Percentiles rank a stretch among this genome's conserved stretches.
These are phyloP conservation scores for Penicillium subrubescens DNA, from an alignment of 495 filamentous ascomycete genomes.

Conservation along the genomic window DNA sequence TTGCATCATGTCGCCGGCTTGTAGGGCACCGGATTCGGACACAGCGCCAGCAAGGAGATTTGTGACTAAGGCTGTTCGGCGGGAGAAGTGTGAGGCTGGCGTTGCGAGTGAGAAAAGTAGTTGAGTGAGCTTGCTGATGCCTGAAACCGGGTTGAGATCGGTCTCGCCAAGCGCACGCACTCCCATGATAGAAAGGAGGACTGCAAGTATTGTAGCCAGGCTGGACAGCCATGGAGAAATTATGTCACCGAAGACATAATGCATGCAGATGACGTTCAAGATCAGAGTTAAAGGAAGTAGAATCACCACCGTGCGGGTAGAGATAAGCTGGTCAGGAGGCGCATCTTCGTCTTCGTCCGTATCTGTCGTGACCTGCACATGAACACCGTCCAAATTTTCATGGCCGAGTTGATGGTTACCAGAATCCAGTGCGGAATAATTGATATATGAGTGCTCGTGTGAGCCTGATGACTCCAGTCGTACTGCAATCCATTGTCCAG, in stretches of 20 bases:
- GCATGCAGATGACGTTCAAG: conserved; percentile 79
- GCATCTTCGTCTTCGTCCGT: conserved; percentile 66
- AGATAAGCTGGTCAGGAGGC: conserved; percentile 79
- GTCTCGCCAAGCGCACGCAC: conserved; percentile 94
- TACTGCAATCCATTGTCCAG: conserved; percentile 30
- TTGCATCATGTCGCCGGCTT: conserved; percentile 98
- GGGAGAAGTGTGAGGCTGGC: conserved; percentile 65
- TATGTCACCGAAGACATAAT: conserved; percentile 70
- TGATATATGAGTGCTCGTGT: conserved; percentile 35
- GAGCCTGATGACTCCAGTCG: conserved; percentile 13
- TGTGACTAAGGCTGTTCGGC: conserved; percentile 71
- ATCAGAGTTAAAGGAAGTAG: conserved; percentile 74
- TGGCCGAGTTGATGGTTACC: conserved; percentile 6
- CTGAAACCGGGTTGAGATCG: conserved; percentile 94
- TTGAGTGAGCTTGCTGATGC: conserved; percentile 95
- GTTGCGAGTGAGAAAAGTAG: conserved; percentile 90
- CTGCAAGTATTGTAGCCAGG: conserved; percentile 80
- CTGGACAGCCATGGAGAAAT: conserved; percentile 69
- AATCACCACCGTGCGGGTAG: conserved; percentile 67
- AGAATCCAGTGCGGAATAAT: conserved; percentile 44
- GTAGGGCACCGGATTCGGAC: conserved; percentile 81
- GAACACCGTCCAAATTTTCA: conserved; percentile 9
- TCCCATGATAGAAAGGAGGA: conserved; percentile 92
- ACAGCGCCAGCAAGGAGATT: conserved; percentile 96
- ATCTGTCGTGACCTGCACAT: conserved; percentile 12